Evolutionary conservation across 352 stramenopile species (phyloP), one percentile per base, ranked within the genome.

Genomic region (Phytophthora sojae): DNA sequence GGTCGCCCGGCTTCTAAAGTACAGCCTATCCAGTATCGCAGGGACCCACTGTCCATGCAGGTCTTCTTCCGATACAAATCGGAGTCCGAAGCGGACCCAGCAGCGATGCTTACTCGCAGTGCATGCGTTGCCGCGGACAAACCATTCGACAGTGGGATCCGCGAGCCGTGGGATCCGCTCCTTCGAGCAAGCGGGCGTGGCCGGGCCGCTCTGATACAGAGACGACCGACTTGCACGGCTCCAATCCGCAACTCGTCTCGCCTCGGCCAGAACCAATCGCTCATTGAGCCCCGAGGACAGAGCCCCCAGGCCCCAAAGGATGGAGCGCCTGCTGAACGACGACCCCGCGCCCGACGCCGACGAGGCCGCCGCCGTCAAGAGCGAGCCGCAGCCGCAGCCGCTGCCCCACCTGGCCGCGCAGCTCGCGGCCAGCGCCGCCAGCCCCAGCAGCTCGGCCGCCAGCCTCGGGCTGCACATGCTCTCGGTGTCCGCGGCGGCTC

Each of bases 321-420:
- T 82, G 76, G 65, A 82, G 32, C 69, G 69, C 59, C 63, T 82
- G 6, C 72, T 82, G n/a, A 82, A 80, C 61, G 32, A 82, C 30
- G 52, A 59, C 8, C 44, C 61, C 30, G 74, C 69, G n/a, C 63
- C 68, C 61, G 54, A 45, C 15, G 29, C 51, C 23, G 59, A 69
- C 25, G 49, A 68, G 8, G 50, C 50, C n/a, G 35, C 15, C 8
- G 45, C 63, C 47, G 15, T n/a, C 17, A 61, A 76, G 39, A 70
- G 35, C 45, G 60, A 76, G 49, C 6, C 25, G 19, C 59, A 64
- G 47, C 8, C 63, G 35, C n/a, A n/a, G n/a, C n/a, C n/a, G n/a
- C 73, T 77, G 14, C 69, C 73, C 2, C 61, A 68, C 21, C 39
- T 80, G 56, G 54, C 63, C 39, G 30, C 73, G 47, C 69, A 71